phyloP scores from a whole-genome alignment of 148 eudicot genomes.

The Rhododendron vialii region DNA sequence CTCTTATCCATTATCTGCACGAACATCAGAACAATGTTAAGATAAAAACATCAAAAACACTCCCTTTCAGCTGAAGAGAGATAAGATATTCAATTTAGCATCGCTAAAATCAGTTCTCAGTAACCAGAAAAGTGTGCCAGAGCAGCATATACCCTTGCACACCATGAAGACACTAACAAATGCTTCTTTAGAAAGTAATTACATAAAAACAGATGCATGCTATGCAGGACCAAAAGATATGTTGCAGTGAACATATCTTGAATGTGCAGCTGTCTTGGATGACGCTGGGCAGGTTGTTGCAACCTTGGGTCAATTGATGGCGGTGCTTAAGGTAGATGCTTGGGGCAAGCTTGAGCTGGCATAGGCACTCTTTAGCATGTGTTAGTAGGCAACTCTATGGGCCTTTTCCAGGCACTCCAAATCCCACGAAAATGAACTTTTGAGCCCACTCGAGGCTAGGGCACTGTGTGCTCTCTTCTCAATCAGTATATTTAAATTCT shows the following conservation, averaged over 20 bases:
- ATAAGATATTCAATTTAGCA: background rate
- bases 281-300: background rate
- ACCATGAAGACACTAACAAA: background rate
- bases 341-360: background rate
- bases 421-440: background rate
- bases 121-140: background rate
- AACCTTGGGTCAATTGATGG: background rate
- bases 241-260: background rate
- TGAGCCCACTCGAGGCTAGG: background rate
- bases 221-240: background rate
- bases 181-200: background rate
- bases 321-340: background rate
- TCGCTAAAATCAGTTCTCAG: background rate
- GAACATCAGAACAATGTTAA: background rate
- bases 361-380: background rate
- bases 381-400: background rate
- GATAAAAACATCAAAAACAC: background rate
- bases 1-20: slow-evolving; percentile 87
- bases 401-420: background rate
- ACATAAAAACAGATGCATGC: background rate
- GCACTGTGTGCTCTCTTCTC: no score
- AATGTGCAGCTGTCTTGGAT: background rate
- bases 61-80: background rate
- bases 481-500: no score
- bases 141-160: background rate